Percentiles rank a stretch among this genome's conserved stretches.
Conservation (phyloP, 768 basidiomycete genomes). For the Auricularia auricula-judae region DNA sequence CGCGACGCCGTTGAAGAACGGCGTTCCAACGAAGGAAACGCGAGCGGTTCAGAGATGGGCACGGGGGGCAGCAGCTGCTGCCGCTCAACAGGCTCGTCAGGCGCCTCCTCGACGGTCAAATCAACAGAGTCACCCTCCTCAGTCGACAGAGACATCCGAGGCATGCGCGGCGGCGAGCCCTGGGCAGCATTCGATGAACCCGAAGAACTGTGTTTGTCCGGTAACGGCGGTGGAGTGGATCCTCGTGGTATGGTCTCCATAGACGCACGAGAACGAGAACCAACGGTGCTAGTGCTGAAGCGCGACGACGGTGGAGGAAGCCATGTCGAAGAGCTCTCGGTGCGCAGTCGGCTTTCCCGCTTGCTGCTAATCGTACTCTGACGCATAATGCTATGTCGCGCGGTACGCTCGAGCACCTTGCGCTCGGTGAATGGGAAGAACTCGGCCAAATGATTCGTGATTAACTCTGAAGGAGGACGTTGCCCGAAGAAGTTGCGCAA, state of each 20-base stretch:
- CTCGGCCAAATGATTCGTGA: constrained; percentile 86
- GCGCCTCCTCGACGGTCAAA: constrained; percentile 36
- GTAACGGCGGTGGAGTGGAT: constrained; percentile 31
- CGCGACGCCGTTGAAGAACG: constrained; percentile 34
- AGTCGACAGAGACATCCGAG: constrained; percentile 64
- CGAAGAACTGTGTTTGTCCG: constrained; percentile 16
- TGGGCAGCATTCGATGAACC: constrained; percentile 22
- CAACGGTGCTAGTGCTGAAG: constrained; percentile 47
- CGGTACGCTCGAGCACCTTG: constrained; percentile 79
- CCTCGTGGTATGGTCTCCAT: constrained; percentile 16
- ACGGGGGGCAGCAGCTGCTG: constrained; percentile 66
- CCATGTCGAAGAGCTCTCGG: background rate
- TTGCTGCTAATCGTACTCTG: constrained; percentile 38
- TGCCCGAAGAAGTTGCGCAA: constrained; percentile 96
- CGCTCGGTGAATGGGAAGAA: constrained; percentile 94
- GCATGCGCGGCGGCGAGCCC: constrained; percentile 48
- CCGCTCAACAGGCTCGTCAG: constrained; percentile 13
- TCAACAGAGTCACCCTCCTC: constrained; percentile 60
- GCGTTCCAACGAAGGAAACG: constrained; percentile 25
- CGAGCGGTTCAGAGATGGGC: constrained; percentile 65
- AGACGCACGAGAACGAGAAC: background rate
- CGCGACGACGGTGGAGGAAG: constrained; percentile 36
- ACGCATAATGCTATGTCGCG: constrained; percentile 80
- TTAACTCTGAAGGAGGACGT: constrained; percentile 93
- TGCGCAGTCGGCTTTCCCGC: constrained; percentile 32